Evolutionary conservation across 148 eudicot species (phyloP).

Genomic region (Arctostaphylos glauca): DNA sequence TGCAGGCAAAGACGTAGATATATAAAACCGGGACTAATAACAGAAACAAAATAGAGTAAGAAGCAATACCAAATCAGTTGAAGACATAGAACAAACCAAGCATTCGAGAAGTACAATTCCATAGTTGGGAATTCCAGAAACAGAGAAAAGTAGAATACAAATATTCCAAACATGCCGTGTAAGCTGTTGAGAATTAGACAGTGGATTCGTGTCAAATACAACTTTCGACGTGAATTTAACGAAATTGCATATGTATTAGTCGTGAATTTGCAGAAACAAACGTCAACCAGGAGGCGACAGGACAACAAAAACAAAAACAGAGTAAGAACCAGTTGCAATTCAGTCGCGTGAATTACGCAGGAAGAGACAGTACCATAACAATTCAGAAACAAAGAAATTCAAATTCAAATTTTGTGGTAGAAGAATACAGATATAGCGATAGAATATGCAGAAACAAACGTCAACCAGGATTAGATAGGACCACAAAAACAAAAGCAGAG

Average conservation of each 20-base stretch:
- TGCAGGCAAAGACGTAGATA: background rate
- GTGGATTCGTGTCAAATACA: background rate
- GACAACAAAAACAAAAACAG: background rate
- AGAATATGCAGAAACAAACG: background rate
- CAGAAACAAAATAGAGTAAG: background rate
- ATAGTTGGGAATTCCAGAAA: no score
- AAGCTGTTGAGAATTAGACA: background rate
- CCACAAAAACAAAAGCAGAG: background rate
- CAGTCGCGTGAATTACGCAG: background rate
- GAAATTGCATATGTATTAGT: background rate
- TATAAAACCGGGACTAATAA: background rate
- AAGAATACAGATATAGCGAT: no score
- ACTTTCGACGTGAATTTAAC: background rate
- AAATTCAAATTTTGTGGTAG: background rate
- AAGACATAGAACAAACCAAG: background rate
- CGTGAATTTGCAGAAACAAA: background rate
- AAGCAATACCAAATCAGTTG: background rate
- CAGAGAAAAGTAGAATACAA: no score
- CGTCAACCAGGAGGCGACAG: background rate
- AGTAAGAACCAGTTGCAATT: background rate
- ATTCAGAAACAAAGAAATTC: background rate
- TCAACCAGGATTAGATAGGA: background rate
- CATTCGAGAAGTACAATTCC: background rate
- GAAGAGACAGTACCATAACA: background rate
- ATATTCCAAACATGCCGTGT: no score